Conservation (phyloP, 2,329 filamentous ascomycete species). For the Colletotrichum tofieldiae region DNA sequence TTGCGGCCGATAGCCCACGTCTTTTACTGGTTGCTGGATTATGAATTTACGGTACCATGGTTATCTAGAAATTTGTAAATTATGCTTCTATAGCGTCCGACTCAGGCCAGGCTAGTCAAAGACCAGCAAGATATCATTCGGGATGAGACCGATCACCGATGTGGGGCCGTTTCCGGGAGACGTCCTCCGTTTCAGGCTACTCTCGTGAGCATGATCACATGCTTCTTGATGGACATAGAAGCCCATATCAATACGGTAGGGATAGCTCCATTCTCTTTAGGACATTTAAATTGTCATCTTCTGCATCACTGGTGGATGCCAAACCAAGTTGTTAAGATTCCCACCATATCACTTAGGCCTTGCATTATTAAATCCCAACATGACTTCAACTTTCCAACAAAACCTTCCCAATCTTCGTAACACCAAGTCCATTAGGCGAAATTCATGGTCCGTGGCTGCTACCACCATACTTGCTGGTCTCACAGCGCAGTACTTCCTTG, state of each 20-base stretch:
- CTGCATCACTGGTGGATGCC: too few species aligned
- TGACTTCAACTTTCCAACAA: neutral
- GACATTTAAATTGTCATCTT: fast-evolving
- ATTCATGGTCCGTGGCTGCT: neutral
- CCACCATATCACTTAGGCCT: too few species aligned
- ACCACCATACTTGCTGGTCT: neutral
- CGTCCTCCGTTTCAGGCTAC: neutral
- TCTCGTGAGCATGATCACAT: neutral
- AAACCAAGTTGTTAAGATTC: too few species aligned
- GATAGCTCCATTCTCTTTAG: neutral
- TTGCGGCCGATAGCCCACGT: neutral
- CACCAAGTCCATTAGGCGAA: neutral
- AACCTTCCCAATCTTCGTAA: neutral
- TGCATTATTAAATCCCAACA: neutral
- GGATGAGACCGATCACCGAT: slow-evolving; percentile 12
- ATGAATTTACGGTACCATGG: neutral
- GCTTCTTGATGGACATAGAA: neutral
- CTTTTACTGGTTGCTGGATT: too few species aligned
- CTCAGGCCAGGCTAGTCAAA: neutral
- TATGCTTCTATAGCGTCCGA: neutral
- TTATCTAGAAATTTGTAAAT: neutral
- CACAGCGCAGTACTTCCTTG: slow-evolving; percentile 2
- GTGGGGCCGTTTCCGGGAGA: neutral
- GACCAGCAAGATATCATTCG: neutral
- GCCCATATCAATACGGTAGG: fast-evolving